Evolutionary conservation across 1,284 basidiomycete species (phyloP), one percentile per base, ranked within the genome.

Genomic region (Mycena sp.): DNA sequence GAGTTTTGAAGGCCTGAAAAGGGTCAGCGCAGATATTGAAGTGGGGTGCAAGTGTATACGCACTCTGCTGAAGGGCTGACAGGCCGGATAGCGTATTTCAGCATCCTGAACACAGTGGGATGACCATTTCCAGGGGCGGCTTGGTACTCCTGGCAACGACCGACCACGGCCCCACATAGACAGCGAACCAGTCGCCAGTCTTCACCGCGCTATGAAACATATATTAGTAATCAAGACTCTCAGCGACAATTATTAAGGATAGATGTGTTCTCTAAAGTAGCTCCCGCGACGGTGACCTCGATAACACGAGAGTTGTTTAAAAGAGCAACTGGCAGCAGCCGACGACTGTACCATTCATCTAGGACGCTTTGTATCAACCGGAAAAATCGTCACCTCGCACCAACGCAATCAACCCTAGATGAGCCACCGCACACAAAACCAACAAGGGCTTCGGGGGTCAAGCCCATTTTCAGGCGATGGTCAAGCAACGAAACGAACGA

Each of bases 351-450:
- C 68, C 63, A 61, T 92, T 77, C 53, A 78, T 96, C 72, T 95
- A 74, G 94, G 94, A 91, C 91, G 84, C 69, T 79, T 91, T 89
- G 93, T 95, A 96, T 95, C 94, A 89, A 90, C 91, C 91, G 83
- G 83, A 37, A 49, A 71, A 72, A 78, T 69, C 70, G 74, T 63
- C 67, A 75, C 77, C 73, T 77, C 74, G 67, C 72, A 67, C 66
- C 70, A 70, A 73, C 76, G 71, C 72, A 67, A 73, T 73, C 72
- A 68, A 71, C 58, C 71, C 62, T 67, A 71, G 49, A 65, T 63
- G 60, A 57, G 38, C 65, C 60, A 61, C 64, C 61, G 54, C 70
- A 56, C 72, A 69, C 61, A 35, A 84, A 87, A 88, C 86, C 86
- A 72, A 58, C 81, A n/a, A 63, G 82, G 86, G 85, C 80, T 88